Evolutionary conservation across 148 eudicot species (phyloP).

Genomic region (Rhododendron kiyosumense): DNA sequence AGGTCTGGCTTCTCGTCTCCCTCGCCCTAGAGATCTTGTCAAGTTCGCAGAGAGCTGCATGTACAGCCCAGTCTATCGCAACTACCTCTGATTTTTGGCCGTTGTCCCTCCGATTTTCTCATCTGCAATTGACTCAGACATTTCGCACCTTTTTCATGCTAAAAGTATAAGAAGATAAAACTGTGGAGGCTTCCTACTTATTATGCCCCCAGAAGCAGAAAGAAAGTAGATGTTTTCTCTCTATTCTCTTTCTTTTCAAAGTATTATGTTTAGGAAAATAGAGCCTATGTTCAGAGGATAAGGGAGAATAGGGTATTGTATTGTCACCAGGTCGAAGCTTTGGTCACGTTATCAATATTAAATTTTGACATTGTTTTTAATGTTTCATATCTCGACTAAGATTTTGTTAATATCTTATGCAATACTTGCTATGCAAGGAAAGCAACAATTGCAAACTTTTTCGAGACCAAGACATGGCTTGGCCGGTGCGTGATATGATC

Average conservation of each 20-base stretch:
- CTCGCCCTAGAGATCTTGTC: constrained; percentile 60
- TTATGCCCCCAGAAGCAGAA: background rate
- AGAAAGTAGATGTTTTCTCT: background rate
- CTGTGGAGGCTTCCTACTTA: background rate
- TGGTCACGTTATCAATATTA: background rate
- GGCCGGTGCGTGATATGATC: background rate
- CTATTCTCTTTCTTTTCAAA: background rate
- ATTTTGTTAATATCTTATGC: background rate
- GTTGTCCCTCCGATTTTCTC: background rate
- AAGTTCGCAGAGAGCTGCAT: constrained; percentile 78
- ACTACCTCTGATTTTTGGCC: constrained; percentile 24
- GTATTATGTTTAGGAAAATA: background rate
- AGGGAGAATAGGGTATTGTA: background rate
- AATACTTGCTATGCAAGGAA: background rate
- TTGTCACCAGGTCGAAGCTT: background rate
- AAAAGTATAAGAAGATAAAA: background rate
- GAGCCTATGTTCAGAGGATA: background rate
- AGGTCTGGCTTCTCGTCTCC: constrained; percentile 84
- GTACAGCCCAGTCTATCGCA: constrained; percentile 69
- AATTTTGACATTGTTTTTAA: background rate
- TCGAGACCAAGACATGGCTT: background rate
- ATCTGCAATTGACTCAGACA: background rate
- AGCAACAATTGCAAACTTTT: background rate
- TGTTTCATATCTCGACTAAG: too few relatives aligned
- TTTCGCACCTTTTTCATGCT: background rate